A percentile compares a stretch with the other conserved stretches of the same genome.
Evolutionary conservation across 2,329 filamentous ascomycete genomes (phyloP).

Genomic region (Fusarium albidum): DNA sequence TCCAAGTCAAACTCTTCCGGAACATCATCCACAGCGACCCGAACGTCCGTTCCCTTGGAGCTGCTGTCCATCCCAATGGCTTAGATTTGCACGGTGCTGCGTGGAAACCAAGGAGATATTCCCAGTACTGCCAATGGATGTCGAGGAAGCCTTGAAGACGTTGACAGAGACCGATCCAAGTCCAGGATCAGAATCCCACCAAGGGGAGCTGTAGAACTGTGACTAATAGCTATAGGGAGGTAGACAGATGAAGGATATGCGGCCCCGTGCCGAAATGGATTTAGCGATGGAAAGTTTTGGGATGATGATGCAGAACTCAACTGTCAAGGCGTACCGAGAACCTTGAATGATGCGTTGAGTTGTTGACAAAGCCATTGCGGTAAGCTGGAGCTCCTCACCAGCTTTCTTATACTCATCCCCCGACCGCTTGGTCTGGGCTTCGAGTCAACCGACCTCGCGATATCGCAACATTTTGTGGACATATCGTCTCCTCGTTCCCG

Average conservation of each 20-base stretch:
- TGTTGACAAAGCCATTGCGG: conserved; percentile 1
- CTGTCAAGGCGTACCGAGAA: conserved; percentile 13
- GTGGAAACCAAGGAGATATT: no score
- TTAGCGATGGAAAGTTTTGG: not conserved
- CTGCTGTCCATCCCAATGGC: not conserved
- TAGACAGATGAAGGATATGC: not conserved
- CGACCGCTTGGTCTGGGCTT: not conserved
- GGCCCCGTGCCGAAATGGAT: not conserved
- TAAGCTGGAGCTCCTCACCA: not conserved
- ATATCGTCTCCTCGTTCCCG: not conserved
- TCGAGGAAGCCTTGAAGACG: no score
- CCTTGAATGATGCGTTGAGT: conserved; percentile 19
- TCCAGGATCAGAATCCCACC: no score
- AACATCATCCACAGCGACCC: conserved; percentile 19
- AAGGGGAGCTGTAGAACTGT: not conserved
- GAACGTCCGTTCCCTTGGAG: not conserved
- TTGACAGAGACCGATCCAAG: no score
- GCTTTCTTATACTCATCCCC: conserved; percentile 11
- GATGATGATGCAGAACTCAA: conserved; percentile 9
- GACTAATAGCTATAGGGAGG: not conserved
- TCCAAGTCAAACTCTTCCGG: conserved; percentile 53
- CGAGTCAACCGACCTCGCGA: conserved; percentile 14
- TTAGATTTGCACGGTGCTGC: not conserved
- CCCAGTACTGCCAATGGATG: no score
- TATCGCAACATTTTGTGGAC: conserved; percentile 13